Percentiles rank a stretch among this genome's conserved stretches.
Conservation (phyloP, 208 protist genomes). For the Phytomonas serpens region DNA sequence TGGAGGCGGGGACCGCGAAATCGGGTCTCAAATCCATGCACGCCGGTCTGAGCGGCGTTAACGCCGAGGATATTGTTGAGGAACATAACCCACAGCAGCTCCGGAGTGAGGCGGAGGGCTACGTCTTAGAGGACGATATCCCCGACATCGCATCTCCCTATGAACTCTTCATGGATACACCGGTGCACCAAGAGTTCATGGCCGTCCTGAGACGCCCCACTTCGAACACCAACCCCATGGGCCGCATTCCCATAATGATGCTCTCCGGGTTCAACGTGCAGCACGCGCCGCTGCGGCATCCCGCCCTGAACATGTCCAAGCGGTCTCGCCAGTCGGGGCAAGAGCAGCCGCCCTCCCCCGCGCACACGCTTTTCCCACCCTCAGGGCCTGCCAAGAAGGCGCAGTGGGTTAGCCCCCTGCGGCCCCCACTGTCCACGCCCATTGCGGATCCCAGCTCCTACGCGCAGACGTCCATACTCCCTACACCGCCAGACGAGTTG, state of each 20-base stretch:
- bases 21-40: slow-evolving; percentile 21
- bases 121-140: slow-evolving; percentile 66
- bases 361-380: neutral
- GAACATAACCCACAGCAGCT: slow-evolving; percentile 21
- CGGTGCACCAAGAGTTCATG: slow-evolving; percentile 15
- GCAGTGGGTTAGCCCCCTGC: neutral
- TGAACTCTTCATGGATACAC: slow-evolving; percentile 26
- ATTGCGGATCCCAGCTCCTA: slow-evolving; percentile 9
- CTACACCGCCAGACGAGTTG: slow-evolving; percentile 6
- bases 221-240: slow-evolving; percentile 36
- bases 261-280: slow-evolving; percentile 72
- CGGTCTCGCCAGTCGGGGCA: slow-evolving; percentile 7
- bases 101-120: slow-evolving; percentile 29
- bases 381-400: neutral
- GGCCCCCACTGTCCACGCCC: slow-evolving; percentile 9
- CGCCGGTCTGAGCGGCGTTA: slow-evolving; percentile 31
- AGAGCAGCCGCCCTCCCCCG: too few relatives aligned
- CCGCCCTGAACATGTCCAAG: slow-evolving; percentile 23
- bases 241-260: slow-evolving; percentile 46
- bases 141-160: slow-evolving; percentile 18
- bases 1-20: slow-evolving; percentile 50
- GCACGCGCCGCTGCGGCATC: slow-evolving; percentile 34
- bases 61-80: slow-evolving; percentile 24
- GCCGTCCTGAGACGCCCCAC: too few relatives aligned
- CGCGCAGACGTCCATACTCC: neutral